phyloP scores from a whole-genome alignment of 2,329 filamentous ascomycete genomes.

The Pestalotiopsis sp. region DNA sequence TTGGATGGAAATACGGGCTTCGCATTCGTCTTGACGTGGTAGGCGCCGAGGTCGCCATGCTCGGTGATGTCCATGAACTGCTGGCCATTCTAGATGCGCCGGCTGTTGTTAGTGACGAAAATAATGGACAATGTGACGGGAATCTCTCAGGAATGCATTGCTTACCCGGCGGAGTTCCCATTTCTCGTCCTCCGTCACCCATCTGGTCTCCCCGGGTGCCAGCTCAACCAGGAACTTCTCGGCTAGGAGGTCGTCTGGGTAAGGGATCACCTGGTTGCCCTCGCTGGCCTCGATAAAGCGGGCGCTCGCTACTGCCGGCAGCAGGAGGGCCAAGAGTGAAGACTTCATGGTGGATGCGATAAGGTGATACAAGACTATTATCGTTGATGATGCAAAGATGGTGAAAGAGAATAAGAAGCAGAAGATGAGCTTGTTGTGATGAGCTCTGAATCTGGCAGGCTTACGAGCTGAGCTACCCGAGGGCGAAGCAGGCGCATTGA shows the following conservation, averaged over 20 bases:
- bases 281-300: conserved; percentile 60
- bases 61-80: conserved; percentile 96
- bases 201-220: conserved; percentile 78
- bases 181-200: conserved; percentile 94
- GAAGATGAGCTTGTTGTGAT: neutral
- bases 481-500: neutral
- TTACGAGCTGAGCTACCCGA: neutral
- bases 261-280: conserved; percentile 52
- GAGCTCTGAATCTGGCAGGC: neutral
- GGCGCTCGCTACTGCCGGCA: conserved; percentile 54
- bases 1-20: conserved; percentile 69
- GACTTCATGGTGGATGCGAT: conserved; percentile 36
- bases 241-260: conserved; percentile 38
- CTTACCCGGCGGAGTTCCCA: conserved; percentile 84
- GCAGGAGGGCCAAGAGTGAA: conserved; percentile 56
- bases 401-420: neutral
- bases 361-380: neutral
- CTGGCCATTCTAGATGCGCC: conserved; percentile 68
- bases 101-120: neutral
- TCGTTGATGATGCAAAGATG: neutral
- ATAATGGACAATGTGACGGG: neutral
- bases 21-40: conserved; percentile 36
- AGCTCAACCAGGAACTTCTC: conserved; percentile 80
- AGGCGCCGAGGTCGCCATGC: conserved; percentile 63
- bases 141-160: conserved; percentile 16